A percentile compares a stretch with the other conserved stretches of the same genome.
Evolutionary conservation across 371 early-diverging fungal species (phyloP).

Genomic region (Nematocida major): DNA sequence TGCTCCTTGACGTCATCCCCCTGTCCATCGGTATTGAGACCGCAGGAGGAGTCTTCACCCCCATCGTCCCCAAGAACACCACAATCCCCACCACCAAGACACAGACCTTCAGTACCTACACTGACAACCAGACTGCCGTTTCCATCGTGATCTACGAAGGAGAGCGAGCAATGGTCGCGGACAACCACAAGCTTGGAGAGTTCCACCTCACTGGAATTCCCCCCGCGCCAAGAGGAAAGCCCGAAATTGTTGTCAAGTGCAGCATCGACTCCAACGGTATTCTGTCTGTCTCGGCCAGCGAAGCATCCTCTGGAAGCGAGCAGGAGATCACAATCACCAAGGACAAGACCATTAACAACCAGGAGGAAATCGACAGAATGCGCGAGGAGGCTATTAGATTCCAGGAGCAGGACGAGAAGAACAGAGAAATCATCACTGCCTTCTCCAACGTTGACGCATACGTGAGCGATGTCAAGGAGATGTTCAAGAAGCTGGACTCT

Average conservation of each 20-base stretch:
- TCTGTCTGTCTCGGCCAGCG: constrained; percentile 68
- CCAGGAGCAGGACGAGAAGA: constrained; percentile 47
- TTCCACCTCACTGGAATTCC: constrained; percentile 78
- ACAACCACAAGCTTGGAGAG: constrained; percentile 83
- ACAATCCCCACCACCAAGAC: constrained; percentile 79
- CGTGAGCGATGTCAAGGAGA: constrained; percentile 30
- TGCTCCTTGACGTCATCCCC: constrained; percentile 77
- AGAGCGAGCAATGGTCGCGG: constrained; percentile 76
- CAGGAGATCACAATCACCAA: constrained; percentile 67
- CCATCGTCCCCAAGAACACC: constrained; percentile 80
- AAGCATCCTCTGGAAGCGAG: constrained; percentile 68
- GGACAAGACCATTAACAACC: constrained; percentile 45
- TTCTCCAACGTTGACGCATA: constrained; percentile 29
- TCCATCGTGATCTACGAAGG: constrained; percentile 84
- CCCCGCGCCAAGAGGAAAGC: constrained; percentile 68
- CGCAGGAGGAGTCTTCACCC: constrained; percentile 87
- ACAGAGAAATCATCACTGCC: constrained; percentile 38
- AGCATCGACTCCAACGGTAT: constrained; percentile 71
- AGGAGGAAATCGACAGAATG: constrained; percentile 48
- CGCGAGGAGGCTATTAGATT: constrained; percentile 42
- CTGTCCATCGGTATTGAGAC: constrained; percentile 82
- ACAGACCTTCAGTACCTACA: constrained; percentile 82
- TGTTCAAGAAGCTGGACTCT: constrained; percentile 24
- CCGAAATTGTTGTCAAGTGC: constrained; percentile 70
- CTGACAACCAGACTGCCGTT: constrained; percentile 83